Percentiles rank a stretch among this genome's conserved stretches.
Evolutionary conservation across 495 filamentous ascomycete genomes (phyloP).

Genomic region (Platismatia glauca): DNA sequence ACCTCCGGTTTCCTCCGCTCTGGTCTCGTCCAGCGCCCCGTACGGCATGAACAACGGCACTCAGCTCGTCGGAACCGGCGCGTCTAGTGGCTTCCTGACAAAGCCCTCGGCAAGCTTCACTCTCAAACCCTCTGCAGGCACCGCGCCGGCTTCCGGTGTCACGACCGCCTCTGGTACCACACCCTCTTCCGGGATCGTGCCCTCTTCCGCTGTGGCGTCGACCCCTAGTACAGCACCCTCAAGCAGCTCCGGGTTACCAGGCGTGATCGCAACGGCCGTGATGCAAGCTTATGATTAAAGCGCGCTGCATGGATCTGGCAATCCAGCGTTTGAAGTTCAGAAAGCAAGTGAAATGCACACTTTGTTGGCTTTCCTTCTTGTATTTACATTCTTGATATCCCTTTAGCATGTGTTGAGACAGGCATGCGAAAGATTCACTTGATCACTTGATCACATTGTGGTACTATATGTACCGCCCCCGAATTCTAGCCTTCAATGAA

Average conservation of each 20-base stretch:
- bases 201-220: not conserved
- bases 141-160: not conserved
- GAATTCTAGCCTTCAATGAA: not conserved
- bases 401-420: slow-evolving; percentile 7
- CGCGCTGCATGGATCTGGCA: not conserved
- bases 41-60: slow-evolving; percentile 34
- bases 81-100: slow-evolving; percentile 34
- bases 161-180: not conserved
- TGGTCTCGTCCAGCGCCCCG: slow-evolving; percentile 20
- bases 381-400: slow-evolving; percentile 11
- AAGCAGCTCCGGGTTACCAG: not conserved
- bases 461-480: not conserved
- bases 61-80: slow-evolving; percentile 22
- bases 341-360: not conserved
- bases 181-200: not conserved
- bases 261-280: not conserved
- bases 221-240: not conserved
- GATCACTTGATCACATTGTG: not conserved
- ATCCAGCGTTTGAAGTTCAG: not conserved
- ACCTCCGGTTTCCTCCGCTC: not conserved
- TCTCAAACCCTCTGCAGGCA: not conserved
- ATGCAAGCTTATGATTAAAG: not conserved
- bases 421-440: slow-evolving; percentile 4
- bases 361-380: slow-evolving; percentile 7
- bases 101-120: slow-evolving; percentile 20